Evolutionary conservation across 768 basidiomycete species (phyloP), one percentile per base, ranked within the genome.

Genomic region (Suillus alpinus): DNA sequence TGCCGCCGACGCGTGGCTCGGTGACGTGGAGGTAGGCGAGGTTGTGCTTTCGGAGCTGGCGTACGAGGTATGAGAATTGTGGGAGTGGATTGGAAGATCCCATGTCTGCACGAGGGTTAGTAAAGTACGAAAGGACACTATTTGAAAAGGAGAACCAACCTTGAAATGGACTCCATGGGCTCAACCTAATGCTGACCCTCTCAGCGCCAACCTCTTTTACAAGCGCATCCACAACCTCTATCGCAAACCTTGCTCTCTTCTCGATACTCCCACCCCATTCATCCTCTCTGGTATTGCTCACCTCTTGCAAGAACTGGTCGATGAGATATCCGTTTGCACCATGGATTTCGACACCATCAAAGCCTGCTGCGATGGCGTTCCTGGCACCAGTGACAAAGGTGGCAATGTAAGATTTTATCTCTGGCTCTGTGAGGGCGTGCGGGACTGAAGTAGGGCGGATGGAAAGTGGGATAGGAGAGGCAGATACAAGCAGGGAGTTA

Each of bases 301-400:
- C 65, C 50, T 70, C 65, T 56, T 80, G 74, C n/a, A 78, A 56
- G 68, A 81, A 81, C 65, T 81, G 78, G 57, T 83, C 76, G 1
- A 74, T 7, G 16, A 77, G 62, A 49, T 70, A 75, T 1, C 76
- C 75, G 50, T 73, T 69, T 5, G 73, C 70, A 10, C 58, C 67
- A 44, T 74, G 72, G 32, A 74, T 64, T 70, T 84, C 81, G 9
- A 81, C 76, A 2, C 86, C 87, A 62, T 88, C 86, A 64, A 88
- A 88, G 0, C 85, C 86, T n/a, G 86, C 86, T 13, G 69, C 59
- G 5, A 84, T 75, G 1, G 83, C 86, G 58, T 84, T 84, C 51
- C 72, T 70, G 0, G 86, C 85, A 14, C 83, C 83, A 16, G 74
- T 66, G 0, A 73, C 80, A 63, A 78, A 86, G 2, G 76, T 65